Conservation (phyloP, 2,329 filamentous ascomycete species). For the Colletotrichum falcatum region DNA sequence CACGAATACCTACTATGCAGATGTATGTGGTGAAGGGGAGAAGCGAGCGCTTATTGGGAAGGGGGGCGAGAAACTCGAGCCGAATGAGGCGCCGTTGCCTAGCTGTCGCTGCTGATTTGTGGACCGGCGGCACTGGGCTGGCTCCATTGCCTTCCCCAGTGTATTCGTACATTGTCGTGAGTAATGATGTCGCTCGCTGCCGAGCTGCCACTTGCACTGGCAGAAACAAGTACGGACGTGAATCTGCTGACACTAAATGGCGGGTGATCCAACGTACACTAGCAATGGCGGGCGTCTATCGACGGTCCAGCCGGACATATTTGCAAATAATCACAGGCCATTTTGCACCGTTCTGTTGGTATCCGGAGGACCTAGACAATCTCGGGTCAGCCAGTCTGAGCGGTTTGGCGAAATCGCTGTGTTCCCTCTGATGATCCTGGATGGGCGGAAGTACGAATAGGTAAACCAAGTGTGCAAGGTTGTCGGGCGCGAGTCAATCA, state of each 20-base stretch:
- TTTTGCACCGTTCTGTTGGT: not conserved
- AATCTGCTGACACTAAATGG: constrained; percentile 28
- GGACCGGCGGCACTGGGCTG: constrained; percentile 7
- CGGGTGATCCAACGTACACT: constrained; percentile 7
- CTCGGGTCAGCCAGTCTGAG: constrained; percentile 9
- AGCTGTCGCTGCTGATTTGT: constrained; percentile 19
- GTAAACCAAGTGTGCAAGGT: constrained; percentile 9
- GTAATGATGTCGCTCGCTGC: constrained; percentile 20
- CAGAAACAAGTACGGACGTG: constrained; percentile 1
- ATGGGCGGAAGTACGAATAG: not conserved
- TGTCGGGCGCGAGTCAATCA: constrained; percentile 33
- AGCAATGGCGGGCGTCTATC: constrained; percentile 19
- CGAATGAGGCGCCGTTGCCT: constrained; percentile 13
- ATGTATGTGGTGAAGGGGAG: constrained; percentile 21
- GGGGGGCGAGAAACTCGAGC: constrained; percentile 18
- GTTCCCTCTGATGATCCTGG: constrained; percentile 14
- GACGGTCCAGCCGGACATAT: constrained; percentile 2
- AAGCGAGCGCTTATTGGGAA: constrained; percentile 30
- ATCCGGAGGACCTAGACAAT: constrained; percentile 23
- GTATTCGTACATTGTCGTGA: too few species aligned
- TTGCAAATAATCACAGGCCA: not conserved
- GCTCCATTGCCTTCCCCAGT: too few species aligned
- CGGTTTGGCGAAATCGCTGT: constrained; percentile 25
- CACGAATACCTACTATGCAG: not conserved
- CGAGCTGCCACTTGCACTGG: constrained; percentile 3